These are phyloP conservation scores for Sanguinoderma infundibulare DNA, from an alignment of 1,284 basidiomycete genomes.

Conservation along the genomic window DNA sequence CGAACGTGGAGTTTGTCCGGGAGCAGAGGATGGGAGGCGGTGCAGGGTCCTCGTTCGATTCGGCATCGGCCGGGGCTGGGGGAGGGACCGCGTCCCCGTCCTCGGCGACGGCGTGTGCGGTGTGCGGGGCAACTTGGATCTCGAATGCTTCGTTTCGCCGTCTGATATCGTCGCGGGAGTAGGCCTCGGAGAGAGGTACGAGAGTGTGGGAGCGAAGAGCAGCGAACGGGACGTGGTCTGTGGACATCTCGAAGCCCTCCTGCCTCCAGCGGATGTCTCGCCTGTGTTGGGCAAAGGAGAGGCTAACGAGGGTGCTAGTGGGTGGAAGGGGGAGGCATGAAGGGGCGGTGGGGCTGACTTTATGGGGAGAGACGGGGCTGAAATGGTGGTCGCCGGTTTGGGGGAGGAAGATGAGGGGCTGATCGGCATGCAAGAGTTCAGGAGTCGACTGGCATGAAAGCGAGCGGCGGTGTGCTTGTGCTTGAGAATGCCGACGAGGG, in stretches of 20 bases:
- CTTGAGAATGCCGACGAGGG: not conserved
- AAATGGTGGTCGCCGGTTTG: not conserved
- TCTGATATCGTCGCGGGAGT: slow-evolving; percentile 26
- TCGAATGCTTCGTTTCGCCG: slow-evolving; percentile 22
- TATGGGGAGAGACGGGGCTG: not conserved
- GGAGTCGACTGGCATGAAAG: not conserved
- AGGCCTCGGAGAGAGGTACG: slow-evolving; percentile 25
- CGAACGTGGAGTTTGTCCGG: not conserved
- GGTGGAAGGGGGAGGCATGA: not conserved
- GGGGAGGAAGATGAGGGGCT: not conserved
- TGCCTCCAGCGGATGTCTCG: slow-evolving; percentile 26
- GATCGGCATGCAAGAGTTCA: not conserved
- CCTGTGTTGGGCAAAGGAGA: slow-evolving; percentile 20
- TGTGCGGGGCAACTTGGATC: not conserved
- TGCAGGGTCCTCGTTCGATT: not conserved
- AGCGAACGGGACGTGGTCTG: slow-evolving; percentile 15
- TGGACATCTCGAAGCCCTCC: slow-evolving; percentile 28
- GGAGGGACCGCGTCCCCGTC: no score
- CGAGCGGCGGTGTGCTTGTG: not conserved
- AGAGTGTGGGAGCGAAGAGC: slow-evolving; percentile 16
- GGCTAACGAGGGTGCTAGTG: slow-evolving; percentile 16
- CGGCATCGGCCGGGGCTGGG: no score
- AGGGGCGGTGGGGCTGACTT: not conserved
- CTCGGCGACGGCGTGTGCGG: no score
- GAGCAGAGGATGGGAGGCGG: not conserved